Percentiles rank a stretch among this genome's conserved stretches.
phyloP scores from a whole-genome alignment of 176 grass and related monocot genomes.

The Oryza punctata region DNA sequence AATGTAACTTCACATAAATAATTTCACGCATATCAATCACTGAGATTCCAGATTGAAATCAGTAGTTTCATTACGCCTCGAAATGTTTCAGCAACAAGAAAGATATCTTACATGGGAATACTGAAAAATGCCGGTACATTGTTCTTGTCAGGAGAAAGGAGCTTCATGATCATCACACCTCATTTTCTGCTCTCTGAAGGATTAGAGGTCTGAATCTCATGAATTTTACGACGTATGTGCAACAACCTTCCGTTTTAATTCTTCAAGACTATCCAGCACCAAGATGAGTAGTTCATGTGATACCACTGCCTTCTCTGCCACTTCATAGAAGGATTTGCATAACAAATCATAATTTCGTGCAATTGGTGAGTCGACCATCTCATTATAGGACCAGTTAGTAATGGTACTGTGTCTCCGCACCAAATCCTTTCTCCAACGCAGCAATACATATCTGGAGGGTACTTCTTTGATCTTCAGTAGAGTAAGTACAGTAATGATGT shows the following conservation, averaged over 20 bases:
- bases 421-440: conserved; percentile 33
- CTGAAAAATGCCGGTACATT: background rate
- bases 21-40: background rate
- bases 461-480: conserved; percentile 32
- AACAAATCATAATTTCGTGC: background rate
- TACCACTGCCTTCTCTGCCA: background rate
- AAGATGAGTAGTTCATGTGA: background rate
- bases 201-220: conserved; percentile 1
- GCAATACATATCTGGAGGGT: conserved; percentile 28
- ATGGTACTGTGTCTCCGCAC: background rate
- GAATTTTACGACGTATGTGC: background rate
- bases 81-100: background rate
- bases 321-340: conserved; percentile 31
- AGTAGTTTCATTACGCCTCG: background rate
- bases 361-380: background rate
- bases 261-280: background rate
- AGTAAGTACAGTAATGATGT: conserved; percentile 17
- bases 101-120: conserved; percentile 4
- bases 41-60: background rate
- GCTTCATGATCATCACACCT: background rate
- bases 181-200: background rate
- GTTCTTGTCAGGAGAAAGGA: conserved; percentile 3
- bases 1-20: background rate
- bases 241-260: background rate
- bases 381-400: background rate